Evolutionary conservation across 2,329 filamentous ascomycete genomes (phyloP).

Genomic region (Atkinsonella hypoxylon): DNA sequence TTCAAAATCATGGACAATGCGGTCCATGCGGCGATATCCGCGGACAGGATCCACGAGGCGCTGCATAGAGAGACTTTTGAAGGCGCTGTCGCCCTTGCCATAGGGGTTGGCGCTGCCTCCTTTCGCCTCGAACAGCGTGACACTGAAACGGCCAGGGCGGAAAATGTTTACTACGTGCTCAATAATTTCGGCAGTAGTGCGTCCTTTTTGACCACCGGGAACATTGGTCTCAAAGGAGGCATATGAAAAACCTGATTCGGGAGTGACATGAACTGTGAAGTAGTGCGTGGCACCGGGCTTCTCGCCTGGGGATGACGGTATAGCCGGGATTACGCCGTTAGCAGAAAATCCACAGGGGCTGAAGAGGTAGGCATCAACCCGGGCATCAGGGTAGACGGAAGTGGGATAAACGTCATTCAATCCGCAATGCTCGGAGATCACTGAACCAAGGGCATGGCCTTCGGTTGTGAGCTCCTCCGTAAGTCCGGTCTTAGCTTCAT

Average conservation of each 20-base stretch:
- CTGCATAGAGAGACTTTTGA: conserved; percentile 27
- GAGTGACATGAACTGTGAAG: conserved; percentile 97
- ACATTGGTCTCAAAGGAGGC: conserved; percentile 98
- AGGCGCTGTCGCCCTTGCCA: conserved; percentile 28
- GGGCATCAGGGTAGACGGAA: conserved; percentile 78
- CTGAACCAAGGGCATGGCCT: conserved; percentile 82
- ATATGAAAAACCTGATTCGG: conserved; percentile 93
- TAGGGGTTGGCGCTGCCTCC: conserved; percentile 31
- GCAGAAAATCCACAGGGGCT: conserved; percentile 94
- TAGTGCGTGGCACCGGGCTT: conserved; percentile 58
- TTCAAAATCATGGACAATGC: conserved; percentile 94
- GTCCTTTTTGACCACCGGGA: conserved; percentile 74
- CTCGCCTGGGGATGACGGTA: conserved; percentile 28
- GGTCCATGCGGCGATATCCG: conserved; percentile 82
- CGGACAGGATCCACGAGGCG: conserved; percentile 62
- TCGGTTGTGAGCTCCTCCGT: conserved; percentile 76
- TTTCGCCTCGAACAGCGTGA: conserved; percentile 93
- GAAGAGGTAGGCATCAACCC: conserved; percentile 93
- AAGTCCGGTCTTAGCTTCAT: conserved; percentile 41
- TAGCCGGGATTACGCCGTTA: conserved; percentile 84
- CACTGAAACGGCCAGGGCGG: conserved; percentile 92
- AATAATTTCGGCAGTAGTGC: conserved; percentile 81
- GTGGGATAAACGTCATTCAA: conserved; percentile 81
- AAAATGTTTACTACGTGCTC: conserved; percentile 93
- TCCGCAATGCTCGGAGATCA: conserved; percentile 83